phyloP scores from a whole-genome alignment of 108 stramenopile species.

The Conticribra guillardii region DNA sequence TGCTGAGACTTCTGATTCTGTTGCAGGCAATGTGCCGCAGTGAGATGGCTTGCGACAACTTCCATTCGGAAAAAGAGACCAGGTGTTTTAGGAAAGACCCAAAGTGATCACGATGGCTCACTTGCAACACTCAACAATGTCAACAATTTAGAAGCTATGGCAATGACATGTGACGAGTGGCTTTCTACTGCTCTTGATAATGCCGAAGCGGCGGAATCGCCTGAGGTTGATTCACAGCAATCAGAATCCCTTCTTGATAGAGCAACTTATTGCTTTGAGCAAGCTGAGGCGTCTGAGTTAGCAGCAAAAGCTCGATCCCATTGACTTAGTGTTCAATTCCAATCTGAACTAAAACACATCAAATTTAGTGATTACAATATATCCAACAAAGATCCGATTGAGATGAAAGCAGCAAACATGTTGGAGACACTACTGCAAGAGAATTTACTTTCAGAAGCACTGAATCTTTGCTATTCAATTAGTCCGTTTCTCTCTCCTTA shows the following conservation, averaged over 20 bases:
- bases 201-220: constrained; percentile 45
- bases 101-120: background rate
- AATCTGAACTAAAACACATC: background rate
- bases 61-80: too few relatives aligned
- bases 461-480: background rate
- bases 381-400: constrained; percentile 1
- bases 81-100: too few relatives aligned
- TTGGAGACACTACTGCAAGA: constrained; percentile 29
- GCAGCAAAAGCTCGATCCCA: constrained; percentile 45
- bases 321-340: constrained; percentile 30
- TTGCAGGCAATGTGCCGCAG: constrained; percentile 53
- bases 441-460: constrained; percentile 13
- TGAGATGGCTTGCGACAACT: constrained; percentile 23
- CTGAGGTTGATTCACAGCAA: constrained; percentile 4
- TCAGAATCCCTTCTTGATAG: constrained; percentile 16
- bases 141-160: constrained; percentile 42
- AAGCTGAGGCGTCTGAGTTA: constrained; percentile 26
- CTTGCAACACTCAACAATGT: constrained; percentile 47
- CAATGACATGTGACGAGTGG: constrained; percentile 55
- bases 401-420: constrained; percentile 28
- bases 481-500: constrained; percentile 10
- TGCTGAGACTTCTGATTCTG: constrained; percentile 48
- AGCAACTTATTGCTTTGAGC: constrained; percentile 48
- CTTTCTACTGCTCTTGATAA: constrained; percentile 38
- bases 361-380: background rate